These are phyloP conservation scores for Brassica carinata DNA, from an alignment of 345 rosid species.

Conservation along the genomic window DNA sequence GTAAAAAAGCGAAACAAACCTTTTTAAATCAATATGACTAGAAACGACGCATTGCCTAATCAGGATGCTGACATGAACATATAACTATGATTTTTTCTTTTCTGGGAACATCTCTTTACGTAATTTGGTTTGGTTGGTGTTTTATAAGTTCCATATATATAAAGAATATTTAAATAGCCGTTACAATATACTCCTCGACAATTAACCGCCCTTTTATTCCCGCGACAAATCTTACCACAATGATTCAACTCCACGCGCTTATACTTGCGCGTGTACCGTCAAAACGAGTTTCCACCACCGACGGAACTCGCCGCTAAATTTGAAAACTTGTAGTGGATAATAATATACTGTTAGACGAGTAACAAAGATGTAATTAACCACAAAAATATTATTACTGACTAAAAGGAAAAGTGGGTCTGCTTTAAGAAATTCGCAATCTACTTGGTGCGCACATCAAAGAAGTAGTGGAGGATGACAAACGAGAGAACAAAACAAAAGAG, in stretches of 20 bases:
- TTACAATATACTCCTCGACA: background rate
- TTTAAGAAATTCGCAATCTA: background rate
- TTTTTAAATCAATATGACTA: background rate
- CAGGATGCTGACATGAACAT: background rate
- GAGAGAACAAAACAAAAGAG: background rate
- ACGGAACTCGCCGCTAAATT: conserved; percentile 8
- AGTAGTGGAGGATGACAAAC: conserved; percentile 26
- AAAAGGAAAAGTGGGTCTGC: background rate
- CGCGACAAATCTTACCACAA: conserved; percentile 1
- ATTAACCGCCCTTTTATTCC: background rate
- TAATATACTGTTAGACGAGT: background rate
- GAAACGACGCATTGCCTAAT: background rate
- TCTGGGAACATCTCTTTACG: background rate
- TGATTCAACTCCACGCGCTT: conserved; percentile 2
- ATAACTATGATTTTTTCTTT: no score
- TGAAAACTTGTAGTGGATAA: background rate
- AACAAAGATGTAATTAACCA: background rate
- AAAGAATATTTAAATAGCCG: background rate
- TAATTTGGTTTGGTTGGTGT: background rate
- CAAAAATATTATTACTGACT: background rate
- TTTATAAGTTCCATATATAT: background rate
- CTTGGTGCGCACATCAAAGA: conserved; percentile 37
- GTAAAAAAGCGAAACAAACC: background rate
- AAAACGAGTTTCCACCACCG: background rate
- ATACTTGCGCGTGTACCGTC: conserved; percentile 7